Evolutionary conservation across 2,329 filamentous ascomycete species (phyloP).

Genomic region (Fusarium abutilonis): DNA sequence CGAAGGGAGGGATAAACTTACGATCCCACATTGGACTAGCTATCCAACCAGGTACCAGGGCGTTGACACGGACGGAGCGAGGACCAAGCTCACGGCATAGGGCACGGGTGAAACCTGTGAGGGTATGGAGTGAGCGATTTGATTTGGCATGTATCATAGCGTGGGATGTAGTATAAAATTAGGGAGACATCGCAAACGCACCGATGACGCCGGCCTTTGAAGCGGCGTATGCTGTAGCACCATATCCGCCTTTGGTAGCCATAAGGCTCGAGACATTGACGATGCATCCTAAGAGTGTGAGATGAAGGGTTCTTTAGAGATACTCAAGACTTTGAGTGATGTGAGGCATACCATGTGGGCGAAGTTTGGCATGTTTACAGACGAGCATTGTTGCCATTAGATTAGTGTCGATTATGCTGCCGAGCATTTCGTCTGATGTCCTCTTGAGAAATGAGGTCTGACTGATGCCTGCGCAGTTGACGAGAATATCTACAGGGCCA

Average conservation of each 20-base stretch:
- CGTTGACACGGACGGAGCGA: constrained; percentile 77
- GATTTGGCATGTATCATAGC: constrained; percentile 40
- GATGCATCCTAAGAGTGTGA: constrained; percentile 65
- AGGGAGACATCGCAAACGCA: constrained; percentile 48
- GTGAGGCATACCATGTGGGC: constrained; percentile 45
- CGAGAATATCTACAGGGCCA: constrained; percentile 65
- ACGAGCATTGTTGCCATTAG: constrained; percentile 71
- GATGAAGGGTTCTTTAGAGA: background rate
- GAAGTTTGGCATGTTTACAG: constrained; percentile 60
- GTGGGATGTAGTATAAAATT: constrained; percentile 29
- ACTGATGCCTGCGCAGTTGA: constrained; percentile 82
- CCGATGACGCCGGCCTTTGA: constrained; percentile 84
- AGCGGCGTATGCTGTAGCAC: constrained; percentile 78
- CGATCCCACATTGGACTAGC: constrained; percentile 81
- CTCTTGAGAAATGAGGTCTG: constrained; percentile 71
- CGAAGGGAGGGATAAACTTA: constrained; percentile 53
- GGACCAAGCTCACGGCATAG: constrained; percentile 70
- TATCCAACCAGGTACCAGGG: constrained; percentile 84
- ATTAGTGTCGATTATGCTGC: constrained; percentile 73
- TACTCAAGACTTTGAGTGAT: background rate
- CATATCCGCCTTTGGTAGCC: constrained; percentile 72
- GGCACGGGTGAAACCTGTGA: constrained; percentile 72
- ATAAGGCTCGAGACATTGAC: constrained; percentile 85
- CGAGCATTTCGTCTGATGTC: constrained; percentile 61
- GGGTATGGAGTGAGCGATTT: constrained; percentile 31